Evolutionary conservation across 2,329 filamentous ascomycete genomes (phyloP).

Genomic region (Ascochyta viciae-villosae): DNA sequence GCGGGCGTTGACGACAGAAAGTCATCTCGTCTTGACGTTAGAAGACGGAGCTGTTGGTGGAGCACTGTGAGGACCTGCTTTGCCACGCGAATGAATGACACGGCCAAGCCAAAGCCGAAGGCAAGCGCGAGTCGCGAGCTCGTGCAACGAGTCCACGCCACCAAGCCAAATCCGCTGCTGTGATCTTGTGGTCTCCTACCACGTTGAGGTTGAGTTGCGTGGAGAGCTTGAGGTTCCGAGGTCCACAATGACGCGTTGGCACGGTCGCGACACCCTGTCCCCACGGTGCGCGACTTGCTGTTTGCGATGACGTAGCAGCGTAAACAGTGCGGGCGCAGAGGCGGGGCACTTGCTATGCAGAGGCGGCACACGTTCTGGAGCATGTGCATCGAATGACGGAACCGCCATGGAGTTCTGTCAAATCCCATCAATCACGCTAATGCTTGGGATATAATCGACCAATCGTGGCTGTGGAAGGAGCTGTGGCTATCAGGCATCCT

Average conservation of each 20-base stretch:
- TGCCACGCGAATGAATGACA: not conserved
- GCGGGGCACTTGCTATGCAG: slow-evolving; percentile 3
- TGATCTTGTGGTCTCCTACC: slow-evolving; percentile 21
- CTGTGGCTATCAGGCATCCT: slow-evolving; percentile 19
- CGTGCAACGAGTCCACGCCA: slow-evolving; percentile 9
- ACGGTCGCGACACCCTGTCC: slow-evolving; percentile 22
- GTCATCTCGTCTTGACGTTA: not conserved
- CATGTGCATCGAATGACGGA: slow-evolving; percentile 30
- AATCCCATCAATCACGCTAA: slow-evolving; percentile 31
- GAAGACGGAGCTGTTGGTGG: not conserved
- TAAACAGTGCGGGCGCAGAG: slow-evolving; percentile 7
- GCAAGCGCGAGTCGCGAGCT: slow-evolving; percentile 1
- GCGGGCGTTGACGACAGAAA: not conserved
- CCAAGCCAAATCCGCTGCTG: not conserved
- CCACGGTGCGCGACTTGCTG: slow-evolving; percentile 6
- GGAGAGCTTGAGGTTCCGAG: not conserved
- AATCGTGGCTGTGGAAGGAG: slow-evolving; percentile 30
- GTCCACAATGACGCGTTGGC: slow-evolving; percentile 23
- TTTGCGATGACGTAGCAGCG: slow-evolving; percentile 13
- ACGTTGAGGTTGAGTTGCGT: slow-evolving; percentile 13
- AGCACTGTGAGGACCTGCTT: not conserved
- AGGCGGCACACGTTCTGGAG: slow-evolving; percentile 20
- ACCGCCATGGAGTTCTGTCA: slow-evolving; percentile 29
- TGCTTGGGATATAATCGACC: slow-evolving; percentile 26
- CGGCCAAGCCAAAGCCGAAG: slow-evolving; percentile 9